A percentile compares a stretch with the other conserved stretches of the same genome.
phyloP scores from a whole-genome alignment of 306 rosid species.

The Dalbergia oliveri region DNA sequence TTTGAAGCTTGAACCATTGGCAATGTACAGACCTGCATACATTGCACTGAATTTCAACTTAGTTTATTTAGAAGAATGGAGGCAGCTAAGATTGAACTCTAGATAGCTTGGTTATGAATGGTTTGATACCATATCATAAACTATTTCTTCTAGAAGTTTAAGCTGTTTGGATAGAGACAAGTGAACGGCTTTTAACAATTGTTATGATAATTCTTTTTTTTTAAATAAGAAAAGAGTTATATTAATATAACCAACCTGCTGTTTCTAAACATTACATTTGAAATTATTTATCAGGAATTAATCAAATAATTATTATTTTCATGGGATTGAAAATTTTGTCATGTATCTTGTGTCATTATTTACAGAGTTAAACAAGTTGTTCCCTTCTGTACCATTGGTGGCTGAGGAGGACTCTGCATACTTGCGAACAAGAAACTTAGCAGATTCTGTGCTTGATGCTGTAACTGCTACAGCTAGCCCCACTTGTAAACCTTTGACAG shows the following conservation, averaged over 20 bases:
- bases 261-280: slow-evolving; percentile 17
- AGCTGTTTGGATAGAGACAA: too few species aligned
- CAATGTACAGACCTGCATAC: too few species aligned
- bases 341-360: slow-evolving; percentile 43
- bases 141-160: too few species aligned
- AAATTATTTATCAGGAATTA: slow-evolving; percentile 12
- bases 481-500: slow-evolving; percentile 52
- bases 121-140: too few species aligned
- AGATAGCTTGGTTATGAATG: too few species aligned
- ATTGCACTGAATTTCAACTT: too few species aligned
- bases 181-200: too few species aligned
- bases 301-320: slow-evolving; percentile 37
- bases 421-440: slow-evolving; percentile 69
- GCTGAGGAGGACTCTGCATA: slow-evolving; percentile 95
- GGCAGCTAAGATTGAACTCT: too few species aligned
- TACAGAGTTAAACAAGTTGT: slow-evolving; percentile 78
- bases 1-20: too few species aligned
- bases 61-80: too few species aligned
- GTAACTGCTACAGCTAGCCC: slow-evolving; percentile 58
- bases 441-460: slow-evolving; percentile 62
- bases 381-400: slow-evolving; percentile 90
- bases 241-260: background rate
- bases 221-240: background rate
- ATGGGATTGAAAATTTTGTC: slow-evolving; percentile 28
- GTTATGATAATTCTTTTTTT: too few species aligned